Conservation (phyloP, 345 rosid genomes). For the Gossypium mustelinum region DNA sequence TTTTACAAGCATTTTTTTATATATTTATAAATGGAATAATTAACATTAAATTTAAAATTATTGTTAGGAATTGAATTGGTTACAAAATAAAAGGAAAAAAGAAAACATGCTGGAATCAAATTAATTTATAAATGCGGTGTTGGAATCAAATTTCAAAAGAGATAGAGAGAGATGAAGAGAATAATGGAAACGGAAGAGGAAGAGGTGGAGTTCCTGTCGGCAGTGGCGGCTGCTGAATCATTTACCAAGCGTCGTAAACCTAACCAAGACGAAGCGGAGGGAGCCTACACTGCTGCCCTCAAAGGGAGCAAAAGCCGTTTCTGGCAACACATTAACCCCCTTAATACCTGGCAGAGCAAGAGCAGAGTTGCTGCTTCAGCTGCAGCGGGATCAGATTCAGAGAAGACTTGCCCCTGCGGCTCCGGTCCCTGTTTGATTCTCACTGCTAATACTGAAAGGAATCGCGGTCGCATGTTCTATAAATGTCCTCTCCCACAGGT, state of each 20-base stretch:
- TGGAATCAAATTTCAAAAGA: neutral
- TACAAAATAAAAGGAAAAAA: too few relatives aligned
- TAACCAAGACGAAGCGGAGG: neutral
- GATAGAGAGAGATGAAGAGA: neutral
- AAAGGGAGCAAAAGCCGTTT: constrained; percentile 1
- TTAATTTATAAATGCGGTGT: neutral
- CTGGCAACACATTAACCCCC: neutral
- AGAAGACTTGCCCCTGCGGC: constrained; percentile 4
- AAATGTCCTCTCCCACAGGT: constrained; percentile 2
- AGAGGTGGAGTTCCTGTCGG: neutral
- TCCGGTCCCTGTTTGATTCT: constrained; percentile 2
- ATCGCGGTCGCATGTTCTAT: neutral
- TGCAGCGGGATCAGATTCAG: neutral
- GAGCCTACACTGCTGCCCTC: constrained; percentile 5
- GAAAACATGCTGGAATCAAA: neutral
- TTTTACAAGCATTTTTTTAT: too few relatives aligned
- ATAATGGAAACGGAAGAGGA: neutral
- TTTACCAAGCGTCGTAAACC: neutral
- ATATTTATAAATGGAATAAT: too few relatives aligned
- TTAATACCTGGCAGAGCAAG: neutral
- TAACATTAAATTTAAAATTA: too few relatives aligned
- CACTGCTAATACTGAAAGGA: constrained; percentile 3
- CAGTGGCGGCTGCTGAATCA: neutral
- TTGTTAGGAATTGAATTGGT: too few relatives aligned
- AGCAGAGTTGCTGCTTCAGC: neutral